Evolutionary conservation across 1,139 yeast genomes (phyloP), one percentile per base, ranked within the genome.

Genomic region (Suhomyces panamericanus): DNA sequence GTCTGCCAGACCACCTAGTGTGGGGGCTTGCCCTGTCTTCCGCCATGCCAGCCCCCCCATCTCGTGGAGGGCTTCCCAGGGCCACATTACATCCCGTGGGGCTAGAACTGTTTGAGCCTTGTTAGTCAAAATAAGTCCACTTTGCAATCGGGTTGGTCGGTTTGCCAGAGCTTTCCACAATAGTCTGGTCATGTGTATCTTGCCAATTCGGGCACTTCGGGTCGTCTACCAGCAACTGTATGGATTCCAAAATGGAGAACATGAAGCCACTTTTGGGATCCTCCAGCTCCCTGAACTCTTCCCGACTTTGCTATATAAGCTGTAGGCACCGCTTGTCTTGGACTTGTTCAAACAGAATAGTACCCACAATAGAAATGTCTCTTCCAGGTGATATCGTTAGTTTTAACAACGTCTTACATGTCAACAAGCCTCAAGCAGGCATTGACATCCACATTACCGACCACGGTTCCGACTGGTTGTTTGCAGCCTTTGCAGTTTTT

Each of bases 391-490:
- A 59, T 29, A 48, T 55, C 20, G 49, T 49, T 40, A 50, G 51
- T 17, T 56, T 56, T 16, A 83, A 82, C 62, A 64, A 73, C 43
- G 87, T 85, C 15, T 61, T 80, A 34, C 43, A 55, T 4, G 59
- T 78, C 46, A 83, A 83, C 55, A 75, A 80, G 15, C 63, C 69
- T 3, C 59, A 73, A 12, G 41, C 58, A 7, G 63, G 60, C 3
- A 62, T 73, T 44, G 81, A 77, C 49, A 75, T 81, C 57, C 80
- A 77, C 48, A 53, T 83, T 39, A 81, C 86, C 15, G 51, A 58
- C 11, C 81, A 78, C 52, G 89, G 89, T 55, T 80, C 87, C 7
- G 79, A 80, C 59, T 83, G 87, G 87, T 70, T 80, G 52, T 83
- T 88, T 88, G 78, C 89, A 1, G 85, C 71, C 15, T 81, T 84